Base-by-base conservation (phyloP, 2,329 filamentous ascomycete species). In the Epichloe elymi region DNA sequence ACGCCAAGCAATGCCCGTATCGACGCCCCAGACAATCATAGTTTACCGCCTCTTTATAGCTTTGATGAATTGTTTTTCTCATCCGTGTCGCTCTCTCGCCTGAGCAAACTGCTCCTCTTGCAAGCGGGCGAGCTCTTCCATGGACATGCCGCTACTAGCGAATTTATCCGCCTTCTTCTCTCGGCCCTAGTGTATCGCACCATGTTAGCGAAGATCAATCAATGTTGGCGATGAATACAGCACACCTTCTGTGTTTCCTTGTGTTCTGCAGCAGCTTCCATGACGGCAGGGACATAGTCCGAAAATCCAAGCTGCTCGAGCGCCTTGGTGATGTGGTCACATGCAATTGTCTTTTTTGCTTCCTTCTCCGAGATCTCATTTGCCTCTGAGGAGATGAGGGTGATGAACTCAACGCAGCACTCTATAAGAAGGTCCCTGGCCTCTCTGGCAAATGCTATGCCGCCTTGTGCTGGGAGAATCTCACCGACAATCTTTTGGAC, bases 341-440 rank as follows among this genome's bases (percentile, higher is more conserved):
- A 95, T 12, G 91, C 91, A 60, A 98, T 98, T 4, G 93, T 98
- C 78, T 98, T 98, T 98, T 98, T 98, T 47, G 90, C 88, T 63
- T 98, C 93, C 69, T 95, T 95, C 67, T 98, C 93, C 12, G 90
- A 94, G 57, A 98, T 98, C 62, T 98, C 93, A 69, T 98, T 98
- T 55, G 93, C 93, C 72, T 98, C 91, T 46, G 88, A 95, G n/a
- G 90, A 96, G 60, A 98, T 86, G 62, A 98, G 80, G 17, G 93
- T 97, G 68, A 98, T 96, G 68, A 98, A 98, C 68, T 98, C 93
- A 62, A 98, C 91, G 64, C 93, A 98, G 72, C 93, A 97, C 73
- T 97, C 93, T 62, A 98, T 98, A 49, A 98, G 76, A 3, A 97
- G 76, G 64, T 98, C 93, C 54, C 93, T 85, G 12, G 91, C 90